Evolutionary conservation across 495 filamentous ascomycete genomes (phyloP).

Genomic region (Neurospora sp.): DNA sequence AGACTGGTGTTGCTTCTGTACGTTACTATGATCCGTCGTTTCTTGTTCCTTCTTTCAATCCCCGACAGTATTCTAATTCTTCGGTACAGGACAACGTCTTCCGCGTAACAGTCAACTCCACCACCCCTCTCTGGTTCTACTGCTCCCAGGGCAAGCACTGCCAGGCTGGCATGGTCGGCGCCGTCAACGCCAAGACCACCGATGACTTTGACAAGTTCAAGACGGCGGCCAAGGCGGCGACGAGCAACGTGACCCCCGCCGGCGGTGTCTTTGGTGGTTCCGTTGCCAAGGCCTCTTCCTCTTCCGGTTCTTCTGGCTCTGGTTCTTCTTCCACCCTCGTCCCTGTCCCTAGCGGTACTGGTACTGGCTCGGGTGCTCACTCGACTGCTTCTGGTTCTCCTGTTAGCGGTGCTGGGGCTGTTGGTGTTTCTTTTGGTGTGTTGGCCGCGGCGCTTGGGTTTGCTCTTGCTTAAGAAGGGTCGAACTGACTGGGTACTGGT

Average conservation of each 20-base stretch:
- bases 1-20: slow-evolving; percentile 14
- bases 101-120: slow-evolving; percentile 40
- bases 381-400: not conserved
- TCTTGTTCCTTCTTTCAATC: slow-evolving; percentile 14
- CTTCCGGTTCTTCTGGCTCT: not conserved
- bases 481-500: not conserved
- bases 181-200: slow-evolving; percentile 19
- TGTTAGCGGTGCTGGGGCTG: not conserved
- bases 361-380: not conserved
- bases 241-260: slow-evolving; percentile 8
- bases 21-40: not conserved
- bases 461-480: not conserved
- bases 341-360: not conserved
- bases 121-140: slow-evolving; percentile 45
- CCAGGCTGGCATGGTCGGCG: slow-evolving; percentile 26
- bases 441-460: not conserved
- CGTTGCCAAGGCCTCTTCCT: slow-evolving; percentile 1
- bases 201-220: slow-evolving; percentile 13
- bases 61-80: not conserved
- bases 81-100: slow-evolving; percentile 27
- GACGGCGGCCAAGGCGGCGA: slow-evolving; percentile 5
- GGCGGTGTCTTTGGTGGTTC: slow-evolving; percentile 12
- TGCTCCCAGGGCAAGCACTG: slow-evolving; percentile 34
- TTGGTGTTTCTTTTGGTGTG: not conserved
- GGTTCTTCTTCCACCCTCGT: not conserved